Evolutionary conservation across 805 yeast species (phyloP), one percentile per base, ranked within the genome.

Genomic region (Danielozyma ontarioensis): DNA sequence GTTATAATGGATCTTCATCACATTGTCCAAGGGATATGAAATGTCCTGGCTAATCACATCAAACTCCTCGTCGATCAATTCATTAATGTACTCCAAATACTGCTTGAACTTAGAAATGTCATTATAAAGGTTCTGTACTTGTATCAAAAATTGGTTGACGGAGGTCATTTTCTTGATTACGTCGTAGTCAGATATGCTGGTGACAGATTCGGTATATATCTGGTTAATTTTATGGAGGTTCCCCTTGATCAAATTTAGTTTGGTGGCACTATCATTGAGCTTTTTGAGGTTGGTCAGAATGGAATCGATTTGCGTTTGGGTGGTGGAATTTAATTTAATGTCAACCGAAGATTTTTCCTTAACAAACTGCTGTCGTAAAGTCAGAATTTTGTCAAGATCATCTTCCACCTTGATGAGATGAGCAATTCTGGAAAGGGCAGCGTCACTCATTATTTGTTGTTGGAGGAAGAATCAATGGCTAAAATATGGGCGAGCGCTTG

Each of bases 281-380:
- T 63, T 58, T 29, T 66, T 66, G 26, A 83, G 66, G 35, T 77
- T 72, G 25, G 65, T 62, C 42, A 75, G 58, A 2, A 83, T 72
- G 6, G 73, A 59, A 28, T 75, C 78, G 36, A 76, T 72, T 44
- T 79, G 86, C 25, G 70, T 70, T 49, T 74, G 77, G n/a, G 86
- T 75, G 32, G 81, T 83, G 26, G 82, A 60, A 46, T 75, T 77
- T 42, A 90, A 64, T 51, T 87, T 90, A 30, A 80, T 67, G 45
- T 86, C 96, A 10, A 87, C 64, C 3, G 83, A 71, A 0, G 81
- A 70, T 53, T 84, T 85, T 50, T 90, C 96, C 42, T 79, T 80
- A 5, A 54, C 39, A 30, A 83, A 57, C 37, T 77, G 82, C 33
- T 70, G 75, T 35, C 72, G 72, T 18, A 83, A 56, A 6, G 64